Percentiles rank a stretch among this genome's conserved stretches.
These are phyloP conservation scores for Talaromyces sp. DNA, from an alignment of 2,329 filamentous ascomycete species.

Conservation along the genomic window DNA sequence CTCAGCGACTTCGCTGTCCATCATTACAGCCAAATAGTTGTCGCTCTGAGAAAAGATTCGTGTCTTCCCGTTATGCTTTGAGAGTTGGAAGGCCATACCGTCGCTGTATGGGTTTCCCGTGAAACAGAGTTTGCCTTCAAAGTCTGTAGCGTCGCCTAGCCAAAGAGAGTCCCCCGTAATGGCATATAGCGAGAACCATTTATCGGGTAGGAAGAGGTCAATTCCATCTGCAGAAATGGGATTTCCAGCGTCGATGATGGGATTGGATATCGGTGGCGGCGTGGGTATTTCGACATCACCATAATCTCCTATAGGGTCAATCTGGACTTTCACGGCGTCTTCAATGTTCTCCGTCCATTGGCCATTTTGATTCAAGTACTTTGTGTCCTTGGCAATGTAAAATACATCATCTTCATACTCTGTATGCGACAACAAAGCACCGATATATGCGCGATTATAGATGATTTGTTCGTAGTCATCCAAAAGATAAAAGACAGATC, in stretches of 20 bases:
- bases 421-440: background rate
- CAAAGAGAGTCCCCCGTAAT: background rate
- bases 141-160: background rate
- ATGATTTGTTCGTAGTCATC: conserved; percentile 6
- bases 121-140: background rate
- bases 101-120: background rate
- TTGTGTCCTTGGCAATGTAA: background rate
- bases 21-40: conserved; percentile 1
- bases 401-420: conserved; percentile 1
- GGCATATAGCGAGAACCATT: background rate
- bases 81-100: background rate
- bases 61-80: conserved; percentile 3
- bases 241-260: background rate
- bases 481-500: conserved; percentile 2
- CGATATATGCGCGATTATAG: background rate
- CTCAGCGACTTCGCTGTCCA: background rate
- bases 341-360: conserved; percentile 5
- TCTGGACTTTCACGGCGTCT: background rate
- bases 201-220: conserved; percentile 5
- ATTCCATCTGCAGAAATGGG: conserved; percentile 6
- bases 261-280: background rate
- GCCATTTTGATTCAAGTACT: too few species aligned
- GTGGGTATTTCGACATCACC: background rate
- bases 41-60: background rate
- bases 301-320: background rate